Evolutionary conservation across 176 grass and related monocot species (phyloP), one percentile per base, ranked within the genome.

Genomic region (Themeda triandra): DNA sequence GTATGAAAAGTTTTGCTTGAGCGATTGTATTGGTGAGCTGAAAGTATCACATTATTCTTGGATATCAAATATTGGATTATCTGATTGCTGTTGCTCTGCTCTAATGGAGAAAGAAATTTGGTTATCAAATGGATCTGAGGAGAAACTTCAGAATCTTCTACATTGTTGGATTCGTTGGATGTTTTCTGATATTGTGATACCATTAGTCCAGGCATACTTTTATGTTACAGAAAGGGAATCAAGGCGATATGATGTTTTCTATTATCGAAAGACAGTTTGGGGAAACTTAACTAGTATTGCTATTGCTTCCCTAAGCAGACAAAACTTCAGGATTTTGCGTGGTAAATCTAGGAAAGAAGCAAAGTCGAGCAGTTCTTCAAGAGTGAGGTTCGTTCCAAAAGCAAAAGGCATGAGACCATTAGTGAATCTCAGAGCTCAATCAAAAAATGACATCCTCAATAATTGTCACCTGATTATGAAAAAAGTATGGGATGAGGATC

Each of bases 151-250:
- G 24, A 98, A 93, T 91, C 75, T 98, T 58, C 86, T 95, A 19
- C 73, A 48, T 66, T 63, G 87, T 78, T 98, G 96, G 96, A 90
- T 98, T 79, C 69, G 71, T 76, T 95, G 96, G 96, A 89, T 98
- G 58, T 98, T 95, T 88, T 90, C 79, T 75, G 85, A 92, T 75
- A 39, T 98, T 44, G 79, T 98, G 45, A 86, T 95, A 66, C 89
- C 95, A 31, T 68, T 98, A 65, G 84, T 98, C 27, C 66, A 59
- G 63, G 76, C 93, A 72, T 90, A 92, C 67, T 95, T 98, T 86
- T 98, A 95, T 83, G 91, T 90, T 65, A 98, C 96, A 72, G 96
- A 93, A 85, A 93, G 89, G 74, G 89, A 98, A 63, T 91, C 91
- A 30, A 92, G 73, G 40, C 87, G 93, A 82, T 67, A 95, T 83